Base-by-base conservation (phyloP, 1,139 yeast genomes). In the Taphrina communis region DNA sequence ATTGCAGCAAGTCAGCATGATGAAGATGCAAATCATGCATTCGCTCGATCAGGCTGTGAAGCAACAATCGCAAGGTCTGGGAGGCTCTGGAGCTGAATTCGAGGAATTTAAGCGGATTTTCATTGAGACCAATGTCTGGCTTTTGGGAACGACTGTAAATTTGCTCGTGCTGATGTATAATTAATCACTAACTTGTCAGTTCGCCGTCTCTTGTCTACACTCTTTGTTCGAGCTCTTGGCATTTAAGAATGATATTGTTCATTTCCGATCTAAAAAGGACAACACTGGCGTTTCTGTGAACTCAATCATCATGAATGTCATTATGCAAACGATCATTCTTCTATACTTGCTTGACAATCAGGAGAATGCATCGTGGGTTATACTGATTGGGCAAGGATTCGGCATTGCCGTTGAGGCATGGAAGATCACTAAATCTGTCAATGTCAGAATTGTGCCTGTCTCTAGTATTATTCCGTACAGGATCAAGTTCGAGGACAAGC, bases 371-470 rank as follows among this genome's bases (percentile, higher is more conserved):
- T 78, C 80, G 51, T 77, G 72, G 69, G 78, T 80, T 80, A 77
- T 80, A 52, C 71, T 80, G 67, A 72, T 76, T 9, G 77, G 80
- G 0, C 82, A 80, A 69, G 81, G 81, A 1, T 69, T 78, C 67
- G 81, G 82, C 21, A 80, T 80, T 50, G 65, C 77, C 19, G 78
- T 80, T 8, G 82, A 80, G 69, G 82, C 81, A 1, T 80, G 82
- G 82, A 80, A 80, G 72, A 78, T 80, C 69, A 79, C 81, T 39
- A 80, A 80, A 41, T 76, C 79, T 12, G 76, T 79, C 4, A 77
- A 79, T 60, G 71, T 79, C 69, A 74, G 73, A 36, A 42, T 79
- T 42, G 72, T 55, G 44, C 44, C 48, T 11, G 65, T 72, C 19
- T 69, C 52, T 17, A 70, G 73, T 14, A 4, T 72, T 11, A 25